Evolutionary conservation across 164 flowering plant species (phyloP).

Genomic region (Echeveria elegans): DNA sequence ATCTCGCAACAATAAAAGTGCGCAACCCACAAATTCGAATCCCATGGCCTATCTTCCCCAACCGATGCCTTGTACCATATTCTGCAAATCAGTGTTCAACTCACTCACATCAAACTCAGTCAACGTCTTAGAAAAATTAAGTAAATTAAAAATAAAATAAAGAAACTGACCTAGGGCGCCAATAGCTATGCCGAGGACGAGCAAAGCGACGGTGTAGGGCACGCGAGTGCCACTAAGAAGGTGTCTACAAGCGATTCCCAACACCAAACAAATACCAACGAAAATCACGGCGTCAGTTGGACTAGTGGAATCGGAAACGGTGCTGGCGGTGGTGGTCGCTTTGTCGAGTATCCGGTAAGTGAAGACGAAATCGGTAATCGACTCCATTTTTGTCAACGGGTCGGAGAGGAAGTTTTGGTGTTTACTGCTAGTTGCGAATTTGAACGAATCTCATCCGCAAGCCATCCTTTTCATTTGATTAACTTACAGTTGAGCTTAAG

Average conservation of each 20-base stretch:
- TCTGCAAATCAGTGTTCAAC: conserved; percentile 58
- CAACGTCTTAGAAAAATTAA: background rate
- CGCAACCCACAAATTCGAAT: conserved; percentile 78
- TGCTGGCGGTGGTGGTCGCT: too few relatives aligned
- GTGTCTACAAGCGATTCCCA: conserved; percentile 80
- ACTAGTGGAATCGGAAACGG: conserved; percentile 14
- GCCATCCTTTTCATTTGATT: background rate
- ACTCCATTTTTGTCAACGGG: conserved; percentile 7
- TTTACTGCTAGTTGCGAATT: background rate
- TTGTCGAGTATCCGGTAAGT: conserved; percentile 23
- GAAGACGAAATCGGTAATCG: conserved; percentile 19
- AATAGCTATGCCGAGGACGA: conserved; percentile 68
- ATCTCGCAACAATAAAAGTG: background rate
- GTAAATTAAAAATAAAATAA: background rate
- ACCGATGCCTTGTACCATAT: conserved; percentile 54
- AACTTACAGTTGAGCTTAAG: too few relatives aligned
- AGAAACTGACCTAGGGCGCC: conserved; percentile 67
- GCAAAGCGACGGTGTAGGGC: conserved; percentile 88
- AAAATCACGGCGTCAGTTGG: conserved; percentile 67
- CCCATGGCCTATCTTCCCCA: conserved; percentile 83
- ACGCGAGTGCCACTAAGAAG: conserved; percentile 75
- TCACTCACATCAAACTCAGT: background rate
- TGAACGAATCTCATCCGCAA: background rate
- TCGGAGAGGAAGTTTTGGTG: background rate
- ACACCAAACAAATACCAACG: conserved; percentile 53